A percentile compares a stretch with the other conserved stretches of the same genome.
Conservation (phyloP, 148 eudicot species). For the Diospyros kaki region DNA sequence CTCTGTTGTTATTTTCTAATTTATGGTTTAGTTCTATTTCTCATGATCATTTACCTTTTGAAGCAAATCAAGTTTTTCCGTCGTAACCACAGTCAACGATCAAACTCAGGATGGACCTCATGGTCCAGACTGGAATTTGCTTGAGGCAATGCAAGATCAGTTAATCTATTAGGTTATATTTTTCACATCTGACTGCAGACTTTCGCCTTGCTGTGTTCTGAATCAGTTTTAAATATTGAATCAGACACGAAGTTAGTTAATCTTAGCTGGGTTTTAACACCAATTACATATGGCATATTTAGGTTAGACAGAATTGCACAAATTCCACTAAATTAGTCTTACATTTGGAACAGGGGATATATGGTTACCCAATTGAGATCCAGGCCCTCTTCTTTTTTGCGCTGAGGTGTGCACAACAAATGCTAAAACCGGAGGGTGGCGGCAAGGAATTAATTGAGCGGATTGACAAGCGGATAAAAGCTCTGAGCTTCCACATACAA, state of each 20-base stretch:
- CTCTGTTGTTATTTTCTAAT: no score
- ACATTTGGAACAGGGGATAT: slow-evolving; percentile 45
- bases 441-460: slow-evolving; percentile 45
- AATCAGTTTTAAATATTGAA: no score
- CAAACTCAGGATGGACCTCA: neutral
- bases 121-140: neutral
- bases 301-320: no score
- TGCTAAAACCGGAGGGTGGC: slow-evolving; percentile 52
- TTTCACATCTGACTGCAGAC: neutral
- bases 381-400: slow-evolving; percentile 76
- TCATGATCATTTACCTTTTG: neutral
- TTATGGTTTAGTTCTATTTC: no score
- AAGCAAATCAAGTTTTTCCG: neutral
- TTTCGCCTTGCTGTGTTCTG: no score
- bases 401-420: slow-evolving; percentile 44
- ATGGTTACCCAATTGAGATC: slow-evolving; percentile 68
- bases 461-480: slow-evolving; percentile 42
- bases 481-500: slow-evolving; percentile 56
- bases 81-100: neutral
- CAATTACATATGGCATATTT: no score
- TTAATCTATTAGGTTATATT: neutral
- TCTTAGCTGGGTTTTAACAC: no score
- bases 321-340: neutral
- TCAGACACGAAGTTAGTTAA: no score
- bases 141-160: neutral